phyloP scores from a whole-genome alignment of 768 basidiomycete species.

The Sistotremastrum niveocremeum region DNA sequence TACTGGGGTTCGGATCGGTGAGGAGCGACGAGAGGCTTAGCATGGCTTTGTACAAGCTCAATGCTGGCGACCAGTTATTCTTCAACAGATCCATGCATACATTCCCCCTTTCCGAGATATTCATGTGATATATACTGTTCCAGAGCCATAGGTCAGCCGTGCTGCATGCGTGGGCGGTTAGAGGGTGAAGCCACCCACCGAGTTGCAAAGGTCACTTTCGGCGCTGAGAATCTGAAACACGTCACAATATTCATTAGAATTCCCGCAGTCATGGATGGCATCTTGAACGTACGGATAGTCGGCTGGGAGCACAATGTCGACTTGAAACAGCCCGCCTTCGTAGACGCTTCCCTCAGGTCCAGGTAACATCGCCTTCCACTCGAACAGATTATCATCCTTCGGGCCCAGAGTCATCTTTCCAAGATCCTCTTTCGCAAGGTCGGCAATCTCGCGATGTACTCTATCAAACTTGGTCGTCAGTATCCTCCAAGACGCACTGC shows the following conservation, averaged over 20 bases:
- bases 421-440: constrained; percentile 72
- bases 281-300: constrained; percentile 61
- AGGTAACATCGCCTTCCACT: constrained; percentile 68
- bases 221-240: constrained; percentile 55
- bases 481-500: too few species aligned
- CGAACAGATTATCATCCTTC: constrained; percentile 46
- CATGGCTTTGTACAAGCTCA: constrained; percentile 90
- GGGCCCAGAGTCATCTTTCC: constrained; percentile 60
- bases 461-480: too few species aligned
- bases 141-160: not conserved
- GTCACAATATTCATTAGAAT: not conserved
- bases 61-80: constrained; percentile 85
- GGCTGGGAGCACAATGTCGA: constrained; percentile 47
- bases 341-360: constrained; percentile 76
- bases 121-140: constrained; percentile 78
- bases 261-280: constrained; percentile 2
- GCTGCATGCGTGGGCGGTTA: not conserved
- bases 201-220: constrained; percentile 62
- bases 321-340: constrained; percentile 62
- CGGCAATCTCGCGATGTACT: constrained; percentile 64
- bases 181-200: constrained; percentile 27
- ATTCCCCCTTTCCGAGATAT: constrained; percentile 66
- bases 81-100: constrained; percentile 90
- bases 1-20: constrained; percentile 89
- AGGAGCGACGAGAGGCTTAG: constrained; percentile 85